These are phyloP conservation scores for Chlorociboria aeruginascens DNA, from an alignment of 495 filamentous ascomycete species.

Conservation along the genomic window DNA sequence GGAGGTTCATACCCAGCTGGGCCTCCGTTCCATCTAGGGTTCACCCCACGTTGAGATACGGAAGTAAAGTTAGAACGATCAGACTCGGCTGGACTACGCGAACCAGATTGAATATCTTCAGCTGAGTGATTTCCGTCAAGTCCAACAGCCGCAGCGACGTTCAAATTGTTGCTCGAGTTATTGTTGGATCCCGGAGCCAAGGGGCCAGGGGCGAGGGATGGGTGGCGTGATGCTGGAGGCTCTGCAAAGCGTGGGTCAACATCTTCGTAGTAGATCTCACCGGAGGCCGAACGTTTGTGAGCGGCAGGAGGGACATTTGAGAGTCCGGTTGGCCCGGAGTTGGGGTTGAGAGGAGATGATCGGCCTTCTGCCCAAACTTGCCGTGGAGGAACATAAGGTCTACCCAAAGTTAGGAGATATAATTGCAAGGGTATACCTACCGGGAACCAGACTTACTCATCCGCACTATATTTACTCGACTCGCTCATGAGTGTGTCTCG, in stretches of 20 bases:
- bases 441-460: conserved; percentile 49
- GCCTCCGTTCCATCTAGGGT: conserved; percentile 62
- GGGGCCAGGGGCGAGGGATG: conserved; percentile 8
- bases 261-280: conserved; percentile 77
- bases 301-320: conserved; percentile 19
- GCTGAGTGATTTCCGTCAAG: conserved; percentile 23
- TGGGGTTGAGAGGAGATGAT: conserved; percentile 25
- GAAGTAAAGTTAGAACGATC: conserved; percentile 75
- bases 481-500: conserved; percentile 40
- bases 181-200: conserved; percentile 20
- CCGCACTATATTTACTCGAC: conserved; percentile 54
- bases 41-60: conserved; percentile 73
- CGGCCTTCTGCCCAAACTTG: conserved; percentile 42
- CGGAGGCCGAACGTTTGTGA: conserved; percentile 27
- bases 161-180: conserved; percentile 19
- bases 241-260: conserved; percentile 74
- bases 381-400: conserved; percentile 53
- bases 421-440: background rate
- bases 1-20: conserved; percentile 18
- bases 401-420: conserved; percentile 24
- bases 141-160: conserved; percentile 5
- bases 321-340: conserved; percentile 22
- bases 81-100: conserved; percentile 63
- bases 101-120: conserved; percentile 53
- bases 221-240: conserved; percentile 18